Evolutionary conservation across 2,329 filamentous ascomycete species (phyloP).

Genomic region (Sporothrix dimorphospora): DNA sequence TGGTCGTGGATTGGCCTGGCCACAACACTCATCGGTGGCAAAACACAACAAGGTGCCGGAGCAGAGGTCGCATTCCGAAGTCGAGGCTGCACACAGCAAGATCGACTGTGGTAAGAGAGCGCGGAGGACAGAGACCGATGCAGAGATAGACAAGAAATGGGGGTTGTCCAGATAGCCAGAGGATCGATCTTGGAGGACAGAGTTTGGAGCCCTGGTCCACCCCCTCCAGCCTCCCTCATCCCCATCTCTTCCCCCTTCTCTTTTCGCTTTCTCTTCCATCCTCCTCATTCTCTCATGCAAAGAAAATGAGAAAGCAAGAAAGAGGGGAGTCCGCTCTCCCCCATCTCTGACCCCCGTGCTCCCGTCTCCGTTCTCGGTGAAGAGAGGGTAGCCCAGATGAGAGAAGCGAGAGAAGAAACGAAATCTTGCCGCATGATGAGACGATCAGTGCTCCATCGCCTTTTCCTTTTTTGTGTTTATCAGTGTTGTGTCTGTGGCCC

Average conservation of each 20-base stretch:
- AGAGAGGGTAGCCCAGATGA: not conserved
- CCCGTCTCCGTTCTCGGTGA: conserved; percentile 10
- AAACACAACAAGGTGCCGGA: conserved; percentile 1
- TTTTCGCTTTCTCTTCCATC: not conserved
- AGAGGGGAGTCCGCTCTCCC: not conserved
- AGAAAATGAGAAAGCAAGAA: not conserved
- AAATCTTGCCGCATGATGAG: conserved; percentile 4
- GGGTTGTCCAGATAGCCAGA: not conserved
- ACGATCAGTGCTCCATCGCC: not conserved
- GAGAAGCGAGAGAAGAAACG: not conserved
- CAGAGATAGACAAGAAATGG: not conserved
- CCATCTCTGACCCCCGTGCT: not conserved
- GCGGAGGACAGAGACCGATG: not conserved
- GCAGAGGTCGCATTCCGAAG: not conserved
- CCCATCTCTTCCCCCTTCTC: not conserved
- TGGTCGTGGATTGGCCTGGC: not conserved
- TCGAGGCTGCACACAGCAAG: not conserved
- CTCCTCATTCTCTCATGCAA: not conserved
- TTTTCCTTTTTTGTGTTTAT: not conserved
- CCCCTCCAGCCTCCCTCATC: not conserved
- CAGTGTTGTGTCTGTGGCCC: not conserved
- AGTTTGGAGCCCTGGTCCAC: not conserved
- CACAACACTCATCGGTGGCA: not conserved
- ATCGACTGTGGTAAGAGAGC: not conserved
- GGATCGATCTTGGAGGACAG: not conserved